These are phyloP conservation scores for Purshia tridentata DNA, from an alignment of 306 rosid genomes.

Conservation along the genomic window DNA sequence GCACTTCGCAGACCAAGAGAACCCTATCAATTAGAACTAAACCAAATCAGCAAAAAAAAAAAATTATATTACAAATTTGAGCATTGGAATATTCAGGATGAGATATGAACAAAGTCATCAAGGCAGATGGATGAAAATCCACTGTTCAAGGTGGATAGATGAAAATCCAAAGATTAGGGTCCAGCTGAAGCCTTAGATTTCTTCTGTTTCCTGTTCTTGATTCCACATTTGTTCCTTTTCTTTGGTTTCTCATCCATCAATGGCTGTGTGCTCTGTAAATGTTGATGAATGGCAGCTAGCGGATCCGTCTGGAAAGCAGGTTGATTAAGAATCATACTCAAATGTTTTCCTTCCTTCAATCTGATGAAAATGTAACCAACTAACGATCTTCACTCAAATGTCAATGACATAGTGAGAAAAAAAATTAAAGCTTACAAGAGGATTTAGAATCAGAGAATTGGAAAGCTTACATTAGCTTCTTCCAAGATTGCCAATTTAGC, in stretches of 20 bases:
- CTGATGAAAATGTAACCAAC: constrained; percentile 37
- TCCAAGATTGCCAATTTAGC: background rate
- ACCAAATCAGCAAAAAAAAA: background rate
- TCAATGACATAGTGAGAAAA: background rate
- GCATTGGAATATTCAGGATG: background rate
- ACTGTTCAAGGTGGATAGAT: constrained; percentile 13
- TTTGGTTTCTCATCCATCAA: constrained; percentile 48
- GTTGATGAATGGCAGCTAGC: constrained; percentile 44
- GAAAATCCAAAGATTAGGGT: constrained; percentile 36
- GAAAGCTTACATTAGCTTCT: constrained; percentile 54
- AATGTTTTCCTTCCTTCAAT: constrained; percentile 55
- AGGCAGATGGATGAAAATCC: constrained; percentile 6
- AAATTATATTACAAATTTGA: constrained; percentile 20
- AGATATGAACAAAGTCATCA: constrained; percentile 3
- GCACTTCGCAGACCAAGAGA: background rate
- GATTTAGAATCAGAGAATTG: background rate
- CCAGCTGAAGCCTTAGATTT: constrained; percentile 45
- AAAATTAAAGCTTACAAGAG: background rate
- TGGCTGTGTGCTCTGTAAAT: constrained; percentile 54
- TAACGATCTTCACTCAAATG: background rate
- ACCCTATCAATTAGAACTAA: background rate
- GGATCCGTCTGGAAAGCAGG: constrained; percentile 55
- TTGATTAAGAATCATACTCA: constrained; percentile 46
- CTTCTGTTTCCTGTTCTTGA: constrained; percentile 50
- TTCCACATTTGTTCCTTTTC: constrained; percentile 50